These are phyloP conservation scores for Globisporangium carolinianum DNA, from an alignment of 352 stramenopile genomes.

Conservation along the genomic window DNA sequence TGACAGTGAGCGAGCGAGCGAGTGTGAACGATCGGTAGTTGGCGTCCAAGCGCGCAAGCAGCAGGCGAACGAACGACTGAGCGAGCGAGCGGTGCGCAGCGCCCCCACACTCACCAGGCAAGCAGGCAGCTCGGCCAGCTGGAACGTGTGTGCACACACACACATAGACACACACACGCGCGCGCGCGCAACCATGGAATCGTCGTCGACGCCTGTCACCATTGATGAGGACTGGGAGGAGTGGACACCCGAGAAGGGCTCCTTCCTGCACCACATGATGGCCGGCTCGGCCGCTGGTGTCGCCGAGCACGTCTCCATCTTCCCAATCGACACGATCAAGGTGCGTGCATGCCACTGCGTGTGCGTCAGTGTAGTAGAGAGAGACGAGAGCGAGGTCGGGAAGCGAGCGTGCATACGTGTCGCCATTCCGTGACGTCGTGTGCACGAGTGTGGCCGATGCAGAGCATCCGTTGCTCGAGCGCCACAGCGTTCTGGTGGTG, in stretches of 20 bases:
- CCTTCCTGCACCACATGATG: constrained; percentile 94
- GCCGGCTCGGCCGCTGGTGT: constrained; percentile 94
- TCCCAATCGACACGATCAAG: constrained; percentile 91
- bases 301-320: constrained; percentile 96
- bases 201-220: constrained; percentile 6
- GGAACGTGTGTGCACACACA: too few species aligned
- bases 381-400: neutral
- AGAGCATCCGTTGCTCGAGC: neutral
- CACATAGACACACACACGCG: neutral
- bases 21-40: neutral
- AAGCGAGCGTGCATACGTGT: too few species aligned
- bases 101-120: neutral
- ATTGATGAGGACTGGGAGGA: constrained; percentile 91
- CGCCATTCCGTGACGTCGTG: neutral
- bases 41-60: constrained; percentile 3
- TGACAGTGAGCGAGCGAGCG: neutral
- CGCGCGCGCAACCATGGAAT: neutral
- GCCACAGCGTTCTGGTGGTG: constrained; percentile 8
- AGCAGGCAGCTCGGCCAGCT: neutral
- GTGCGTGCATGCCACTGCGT: constrained; percentile 17
- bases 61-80: neutral
- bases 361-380: neutral
- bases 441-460: too few species aligned
- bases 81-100: neutral
- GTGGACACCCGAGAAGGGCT: constrained; percentile 89